Evolutionary conservation across 2,329 filamentous ascomycete genomes (phyloP), one percentile per base, ranked within the genome.

Genomic region (Botrytis fragariae): DNA sequence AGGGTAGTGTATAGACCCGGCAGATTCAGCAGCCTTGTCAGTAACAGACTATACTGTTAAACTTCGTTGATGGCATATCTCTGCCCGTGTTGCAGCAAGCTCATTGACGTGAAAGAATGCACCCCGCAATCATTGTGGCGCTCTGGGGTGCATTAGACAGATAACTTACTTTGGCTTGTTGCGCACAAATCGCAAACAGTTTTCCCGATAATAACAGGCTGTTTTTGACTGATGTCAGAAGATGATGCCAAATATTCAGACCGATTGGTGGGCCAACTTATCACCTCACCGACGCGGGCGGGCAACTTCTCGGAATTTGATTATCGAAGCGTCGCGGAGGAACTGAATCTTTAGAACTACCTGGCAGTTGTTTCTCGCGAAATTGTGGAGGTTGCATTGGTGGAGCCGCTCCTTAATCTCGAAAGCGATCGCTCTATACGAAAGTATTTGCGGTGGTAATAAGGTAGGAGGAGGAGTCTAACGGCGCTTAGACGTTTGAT

Each of bases 1-100:
- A 25, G 4, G 22, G 48, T n/a, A 51, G 22, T n/a, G 6, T 1
- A 51, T 14, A 51, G 0, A 0, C 10, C 2, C 22, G 2, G 22
- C 48, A 51, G 22, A 12, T 51, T n/a, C 25, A n/a, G 12, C 25
- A 51, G 25, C 10, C 25, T n/a, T 10, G 12, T 0, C 14, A 2
- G 25, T 51, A 2, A 48, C 1, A 25, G 22, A 12, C 9, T 12
- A 25, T 48, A 12, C 9, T 51, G 5, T n/a, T 4, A 4, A 51
- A n/a, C 10, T n/a, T 35, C n/a, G n/a, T n/a, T n/a, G n/a, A n/a
- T n/a, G n/a, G n/a, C n/a, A n/a, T n/a, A 48, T 48, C 20, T 48
- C 45, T 48, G 22, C 9, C 22, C 25, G 22, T 48, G 8, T 48
- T 48, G 25, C 22, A 48, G 20, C 9, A 22, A 9, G 45, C 9